Evolutionary conservation across 768 basidiomycete species (phyloP).

Genomic region (Boletus insuetus): DNA sequence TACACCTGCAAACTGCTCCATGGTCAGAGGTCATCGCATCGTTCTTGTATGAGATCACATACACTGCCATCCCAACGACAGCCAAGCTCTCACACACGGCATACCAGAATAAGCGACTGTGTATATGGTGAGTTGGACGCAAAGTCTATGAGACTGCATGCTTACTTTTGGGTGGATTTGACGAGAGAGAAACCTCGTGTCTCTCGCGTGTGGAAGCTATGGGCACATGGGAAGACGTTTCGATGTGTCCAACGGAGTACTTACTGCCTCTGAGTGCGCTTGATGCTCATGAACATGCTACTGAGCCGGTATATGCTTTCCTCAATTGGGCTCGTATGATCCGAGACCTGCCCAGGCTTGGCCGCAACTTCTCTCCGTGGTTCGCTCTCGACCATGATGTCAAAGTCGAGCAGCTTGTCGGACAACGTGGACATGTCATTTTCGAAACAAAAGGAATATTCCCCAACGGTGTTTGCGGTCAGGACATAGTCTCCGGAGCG

Average conservation of each 20-base stretch:
- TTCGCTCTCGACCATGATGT: constrained; percentile 98
- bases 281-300: constrained; percentile 83
- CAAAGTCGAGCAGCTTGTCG: constrained; percentile 92
- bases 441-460: constrained; percentile 96
- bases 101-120: constrained; percentile 92
- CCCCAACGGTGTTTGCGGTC: constrained; percentile 87
- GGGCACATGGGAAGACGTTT: constrained; percentile 1
- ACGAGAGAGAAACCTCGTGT: constrained; percentile 93
- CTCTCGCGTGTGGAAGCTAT: constrained; percentile 91
- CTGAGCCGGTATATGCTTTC: constrained; percentile 94
- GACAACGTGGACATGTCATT: constrained; percentile 96
- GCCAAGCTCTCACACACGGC: constrained; percentile 76
- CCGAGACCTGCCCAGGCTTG: constrained; percentile 82
- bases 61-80: constrained; percentile 87
- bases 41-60: constrained; percentile 33
- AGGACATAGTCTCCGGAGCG: constrained; percentile 97
- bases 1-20: constrained; percentile 77
- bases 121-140: not conserved
- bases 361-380: constrained; percentile 87
- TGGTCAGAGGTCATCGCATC: constrained; percentile 7
- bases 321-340: constrained; percentile 91
- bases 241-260: constrained; percentile 29
- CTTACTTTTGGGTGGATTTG: constrained; percentile 82
- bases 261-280: constrained; percentile 91
- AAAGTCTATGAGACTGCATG: not conserved